Evolutionary conservation across 345 rosid species (phyloP).

Genomic region (Gossypium herbaceum): DNA sequence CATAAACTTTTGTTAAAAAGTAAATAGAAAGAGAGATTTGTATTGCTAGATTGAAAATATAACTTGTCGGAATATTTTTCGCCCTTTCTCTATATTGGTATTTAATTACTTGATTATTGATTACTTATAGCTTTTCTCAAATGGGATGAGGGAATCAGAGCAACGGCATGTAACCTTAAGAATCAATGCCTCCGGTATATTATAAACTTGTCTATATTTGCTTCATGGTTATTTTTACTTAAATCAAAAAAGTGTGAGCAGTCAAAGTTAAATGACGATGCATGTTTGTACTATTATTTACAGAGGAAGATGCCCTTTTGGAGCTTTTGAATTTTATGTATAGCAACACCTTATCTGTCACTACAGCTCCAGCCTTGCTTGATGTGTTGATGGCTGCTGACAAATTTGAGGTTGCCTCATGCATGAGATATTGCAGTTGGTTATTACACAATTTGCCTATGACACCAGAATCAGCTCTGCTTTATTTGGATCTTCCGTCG

Average conservation of each 20-base stretch:
- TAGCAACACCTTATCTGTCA: conserved; percentile 59
- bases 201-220: neutral
- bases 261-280: conserved; percentile 7
- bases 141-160: conserved; percentile 99
- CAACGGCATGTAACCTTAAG: conserved; percentile 91
- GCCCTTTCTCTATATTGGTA: neutral
- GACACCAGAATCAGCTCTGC: conserved; percentile 97
- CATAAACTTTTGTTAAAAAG: neutral
- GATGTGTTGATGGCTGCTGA: conserved; percentile 99
- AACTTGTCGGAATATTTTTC: neutral
- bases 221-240: neutral
- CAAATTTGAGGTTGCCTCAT: conserved; percentile 98
- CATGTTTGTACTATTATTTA: conserved; percentile 13
- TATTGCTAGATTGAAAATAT: neutral
- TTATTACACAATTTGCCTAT: conserved; percentile 68
- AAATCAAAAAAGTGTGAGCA: neutral
- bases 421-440: conserved; percentile 94
- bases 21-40: neutral
- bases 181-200: conserved; percentile 73
- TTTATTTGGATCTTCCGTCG: conserved; percentile 95
- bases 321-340: conserved; percentile 97
- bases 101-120: conserved; percentile 5
- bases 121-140: conserved; percentile 75
- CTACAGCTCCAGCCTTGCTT: conserved; percentile 81
- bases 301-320: conserved; percentile 99